Conservation (phyloP, 1,284 basidiomycete genomes). For the Veloboletus limbatus region DNA sequence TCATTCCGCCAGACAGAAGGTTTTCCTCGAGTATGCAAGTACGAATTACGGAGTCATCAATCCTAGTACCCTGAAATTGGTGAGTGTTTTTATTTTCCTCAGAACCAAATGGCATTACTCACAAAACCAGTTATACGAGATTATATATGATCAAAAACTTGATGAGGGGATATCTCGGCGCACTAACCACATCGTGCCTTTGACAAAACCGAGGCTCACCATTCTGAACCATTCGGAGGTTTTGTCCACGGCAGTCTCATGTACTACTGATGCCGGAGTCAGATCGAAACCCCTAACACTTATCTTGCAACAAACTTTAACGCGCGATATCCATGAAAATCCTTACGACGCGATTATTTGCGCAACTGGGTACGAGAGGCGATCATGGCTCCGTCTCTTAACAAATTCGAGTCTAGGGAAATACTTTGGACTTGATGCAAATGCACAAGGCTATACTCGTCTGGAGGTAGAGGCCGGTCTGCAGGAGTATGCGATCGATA, state of each 20-base stretch:
- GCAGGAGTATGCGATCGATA: not conserved
- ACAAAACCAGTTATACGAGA: slow-evolving; percentile 45
- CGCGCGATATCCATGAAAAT: slow-evolving; percentile 31
- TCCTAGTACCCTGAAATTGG: slow-evolving; percentile 43
- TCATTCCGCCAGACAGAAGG: slow-evolving; percentile 35
- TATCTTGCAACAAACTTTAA: slow-evolving; percentile 39
- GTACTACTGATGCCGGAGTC: not conserved
- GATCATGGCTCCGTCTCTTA: slow-evolving; percentile 48
- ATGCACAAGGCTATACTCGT: slow-evolving; percentile 15
- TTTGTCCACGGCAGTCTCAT: slow-evolving; percentile 33
- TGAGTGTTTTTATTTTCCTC: slow-evolving; percentile 24
- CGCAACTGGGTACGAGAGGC: slow-evolving; percentile 57
- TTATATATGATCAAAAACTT: slow-evolving; percentile 54
- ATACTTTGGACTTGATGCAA: slow-evolving; percentile 38
- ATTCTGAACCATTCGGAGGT: slow-evolving; percentile 42
- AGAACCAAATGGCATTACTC: not conserved
- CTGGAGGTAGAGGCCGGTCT: slow-evolving; percentile 16
- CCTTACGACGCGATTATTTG: slow-evolving; percentile 53
- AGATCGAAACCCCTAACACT: slow-evolving; percentile 31
- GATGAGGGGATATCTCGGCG: slow-evolving; percentile 43
- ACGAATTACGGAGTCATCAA: slow-evolving; percentile 62
- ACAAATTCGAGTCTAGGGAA: slow-evolving; percentile 43
- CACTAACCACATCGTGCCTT: slow-evolving; percentile 16
- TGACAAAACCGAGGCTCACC: slow-evolving; percentile 34
- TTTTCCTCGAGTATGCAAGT: slow-evolving; percentile 45